phyloP scores from a whole-genome alignment of 768 basidiomycete genomes.

The Gelatoporia subvermispora region DNA sequence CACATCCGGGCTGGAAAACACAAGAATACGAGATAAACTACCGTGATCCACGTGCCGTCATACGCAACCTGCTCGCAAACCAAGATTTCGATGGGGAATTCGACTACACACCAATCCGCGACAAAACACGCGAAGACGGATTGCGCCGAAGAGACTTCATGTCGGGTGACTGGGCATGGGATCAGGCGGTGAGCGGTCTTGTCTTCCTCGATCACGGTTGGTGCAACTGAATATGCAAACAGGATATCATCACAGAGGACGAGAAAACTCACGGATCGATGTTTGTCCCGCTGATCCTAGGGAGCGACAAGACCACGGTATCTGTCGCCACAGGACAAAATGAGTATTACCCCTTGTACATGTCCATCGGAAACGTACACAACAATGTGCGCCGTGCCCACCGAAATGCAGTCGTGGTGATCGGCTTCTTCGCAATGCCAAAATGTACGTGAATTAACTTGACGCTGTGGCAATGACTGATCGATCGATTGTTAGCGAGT shows the following conservation, averaged over 20 bases:
- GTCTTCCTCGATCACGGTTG: not conserved
- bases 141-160: conserved; percentile 11
- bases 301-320: conserved; percentile 24
- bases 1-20: conserved; percentile 20
- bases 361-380: conserved; percentile 17
- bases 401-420: conserved; percentile 7
- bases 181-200: conserved; percentile 22
- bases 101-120: conserved; percentile 16
- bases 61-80: conserved; percentile 15
- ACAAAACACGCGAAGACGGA: conserved; percentile 6
- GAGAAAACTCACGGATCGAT: conserved; percentile 8
- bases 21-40: conserved; percentile 20
- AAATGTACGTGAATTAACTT: conserved; percentile 20
- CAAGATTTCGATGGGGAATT: conserved; percentile 16
- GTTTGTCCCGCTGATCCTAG: conserved; percentile 20
- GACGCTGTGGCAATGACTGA: too few species aligned
- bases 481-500: conserved; percentile 7
- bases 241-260: conserved; percentile 4
- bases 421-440: conserved; percentile 26
- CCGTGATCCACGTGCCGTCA: conserved; percentile 10
- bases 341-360: conserved; percentile 25
- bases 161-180: conserved; percentile 26
- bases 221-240: not conserved
- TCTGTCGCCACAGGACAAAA: conserved; percentile 20
- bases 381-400: conserved; percentile 20